Evolutionary conservation across 2,329 filamentous ascomycete genomes (phyloP).

Genomic region (Colletotrichum horii): DNA sequence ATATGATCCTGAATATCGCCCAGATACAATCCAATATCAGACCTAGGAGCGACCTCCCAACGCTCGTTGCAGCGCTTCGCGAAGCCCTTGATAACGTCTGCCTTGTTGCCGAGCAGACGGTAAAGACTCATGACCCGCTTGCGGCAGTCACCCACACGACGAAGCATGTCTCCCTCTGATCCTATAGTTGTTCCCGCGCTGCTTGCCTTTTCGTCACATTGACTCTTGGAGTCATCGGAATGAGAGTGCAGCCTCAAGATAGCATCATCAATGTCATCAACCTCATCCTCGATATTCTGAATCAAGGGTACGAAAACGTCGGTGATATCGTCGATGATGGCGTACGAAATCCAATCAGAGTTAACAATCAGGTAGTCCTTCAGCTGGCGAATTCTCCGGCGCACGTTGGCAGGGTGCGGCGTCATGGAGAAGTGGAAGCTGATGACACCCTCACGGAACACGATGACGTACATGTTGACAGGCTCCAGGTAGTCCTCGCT

Average conservation of each 20-base stretch:
- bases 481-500: slow-evolving; percentile 92
- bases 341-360: slow-evolving; percentile 98
- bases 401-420: slow-evolving; percentile 94
- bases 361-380: slow-evolving; percentile 92
- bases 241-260: slow-evolving; percentile 82
- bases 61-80: slow-evolving; percentile 98
- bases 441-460: slow-evolving; percentile 93
- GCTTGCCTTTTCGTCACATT: slow-evolving; percentile 49
- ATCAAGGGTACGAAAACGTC: slow-evolving; percentile 95
- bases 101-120: slow-evolving; percentile 91
- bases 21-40: slow-evolving; percentile 95
- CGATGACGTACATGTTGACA: slow-evolving; percentile 96
- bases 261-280: slow-evolving; percentile 93
- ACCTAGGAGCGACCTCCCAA: slow-evolving; percentile 93
- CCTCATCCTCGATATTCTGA: slow-evolving; percentile 91
- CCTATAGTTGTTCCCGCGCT: slow-evolving; percentile 52
- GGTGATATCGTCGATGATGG: slow-evolving; percentile 97
- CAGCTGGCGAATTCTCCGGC: slow-evolving; percentile 88
- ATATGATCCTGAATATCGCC: slow-evolving; percentile 99
- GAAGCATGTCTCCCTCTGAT: slow-evolving; percentile 80
- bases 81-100: slow-evolving; percentile 98
- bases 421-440: slow-evolving; percentile 98
- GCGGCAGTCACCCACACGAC: slow-evolving; percentile 88
- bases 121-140: slow-evolving; percentile 98
- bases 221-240: slow-evolving; percentile 45